Conservation (phyloP, 2,329 filamentous ascomycete species). For the Pseudogymnoascus pannorum region DNA sequence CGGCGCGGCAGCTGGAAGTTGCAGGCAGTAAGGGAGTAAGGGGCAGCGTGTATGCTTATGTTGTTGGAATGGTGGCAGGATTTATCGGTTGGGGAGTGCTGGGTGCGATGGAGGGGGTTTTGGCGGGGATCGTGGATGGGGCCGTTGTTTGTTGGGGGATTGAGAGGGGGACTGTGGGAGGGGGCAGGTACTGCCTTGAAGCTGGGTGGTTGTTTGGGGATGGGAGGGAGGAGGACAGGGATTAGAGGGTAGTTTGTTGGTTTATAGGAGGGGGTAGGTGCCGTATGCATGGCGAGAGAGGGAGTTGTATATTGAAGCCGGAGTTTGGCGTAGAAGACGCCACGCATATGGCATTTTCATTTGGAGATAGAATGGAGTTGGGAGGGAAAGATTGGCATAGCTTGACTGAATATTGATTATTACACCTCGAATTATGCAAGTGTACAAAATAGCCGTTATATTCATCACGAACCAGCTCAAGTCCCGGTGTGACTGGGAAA, state of each 20-base stretch:
- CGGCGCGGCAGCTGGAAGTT: slow-evolving; percentile 69
- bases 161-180: slow-evolving; percentile 64
- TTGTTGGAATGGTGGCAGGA: slow-evolving; percentile 84
- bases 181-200: slow-evolving; percentile 81
- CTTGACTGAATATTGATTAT: neutral
- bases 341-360: neutral
- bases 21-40: slow-evolving; percentile 43
- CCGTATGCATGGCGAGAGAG: neutral
- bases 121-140: slow-evolving; percentile 81
- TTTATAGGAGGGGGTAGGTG: neutral
- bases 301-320: neutral
- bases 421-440: neutral
- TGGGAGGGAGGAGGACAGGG: slow-evolving; percentile 26
- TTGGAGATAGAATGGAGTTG: neutral
- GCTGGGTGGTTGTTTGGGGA: slow-evolving; percentile 83
- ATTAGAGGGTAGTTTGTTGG: neutral
- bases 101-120: slow-evolving; percentile 80
- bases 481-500: no score
- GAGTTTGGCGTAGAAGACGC: neutral
- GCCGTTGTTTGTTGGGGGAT: slow-evolving; percentile 92
- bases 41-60: slow-evolving; percentile 88
- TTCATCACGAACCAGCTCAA: no score
- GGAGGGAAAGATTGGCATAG: neutral
- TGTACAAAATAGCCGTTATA: neutral
- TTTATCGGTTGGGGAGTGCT: slow-evolving; percentile 93